Conservation (phyloP, 805 yeast species). For the Hanseniaspora lindneri region DNA sequence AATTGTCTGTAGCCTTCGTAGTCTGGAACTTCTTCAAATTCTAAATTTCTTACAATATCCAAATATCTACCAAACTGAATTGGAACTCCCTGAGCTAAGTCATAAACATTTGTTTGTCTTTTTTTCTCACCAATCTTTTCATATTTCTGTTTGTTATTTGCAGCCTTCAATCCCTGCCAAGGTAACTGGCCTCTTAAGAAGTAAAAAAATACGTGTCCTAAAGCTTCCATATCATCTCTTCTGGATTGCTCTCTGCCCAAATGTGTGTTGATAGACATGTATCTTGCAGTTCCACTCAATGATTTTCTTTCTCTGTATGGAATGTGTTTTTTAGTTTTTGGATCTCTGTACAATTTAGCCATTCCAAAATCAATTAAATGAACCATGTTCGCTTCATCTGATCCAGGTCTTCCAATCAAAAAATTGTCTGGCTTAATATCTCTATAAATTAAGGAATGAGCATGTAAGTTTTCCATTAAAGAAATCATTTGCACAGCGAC, state of each 20-base stretch:
- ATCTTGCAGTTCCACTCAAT: conserved; percentile 94
- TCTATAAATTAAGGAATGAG: conserved; percentile 80
- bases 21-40: conserved; percentile 89
- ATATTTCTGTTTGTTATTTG: conserved; percentile 93
- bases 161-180: conserved; percentile 98
- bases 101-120: conserved; percentile 75
- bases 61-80: conserved; percentile 87
- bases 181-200: conserved; percentile 89
- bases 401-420: conserved; percentile 77
- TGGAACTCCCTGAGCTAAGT: conserved; percentile 80
- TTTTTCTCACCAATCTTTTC: conserved; percentile 96
- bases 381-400: conserved; percentile 71
- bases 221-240: conserved; percentile 89
- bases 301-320: conserved; percentile 95
- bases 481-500: conserved; percentile 91
- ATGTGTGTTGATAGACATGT: conserved; percentile 96
- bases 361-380: conserved; percentile 94
- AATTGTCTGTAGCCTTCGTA: conserved; percentile 74
- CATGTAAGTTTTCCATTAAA: conserved; percentile 76
- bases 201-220: conserved; percentile 94
- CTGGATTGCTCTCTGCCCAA: conserved; percentile 94
- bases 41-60: conserved; percentile 74
- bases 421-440: conserved; percentile 98
- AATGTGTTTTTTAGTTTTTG: conserved; percentile 86
- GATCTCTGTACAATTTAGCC: conserved; percentile 97